Evolutionary conservation across 108 stramenopile species (phyloP), one percentile per base, ranked within the genome.

Genomic region (Fragilaria crotonensis): DNA sequence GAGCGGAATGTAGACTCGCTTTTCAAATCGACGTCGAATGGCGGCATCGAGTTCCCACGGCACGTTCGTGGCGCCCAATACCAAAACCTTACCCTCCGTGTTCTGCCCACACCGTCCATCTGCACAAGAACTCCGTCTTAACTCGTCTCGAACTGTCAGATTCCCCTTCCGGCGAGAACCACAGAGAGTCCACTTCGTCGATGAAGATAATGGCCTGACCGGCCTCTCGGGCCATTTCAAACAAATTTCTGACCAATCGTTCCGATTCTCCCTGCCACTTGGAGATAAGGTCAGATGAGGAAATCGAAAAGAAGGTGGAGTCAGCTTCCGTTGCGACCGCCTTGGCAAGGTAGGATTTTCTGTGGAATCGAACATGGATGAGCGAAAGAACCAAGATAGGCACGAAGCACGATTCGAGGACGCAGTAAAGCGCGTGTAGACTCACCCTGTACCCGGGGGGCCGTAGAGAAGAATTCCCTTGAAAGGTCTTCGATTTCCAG

Each of bases 231-330:
- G 97, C 97, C 92, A 99, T 88, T 77, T 97, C 96, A 64, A 99
- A 99, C 22, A 99, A 78, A 62, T 95, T 94, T 20, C 95, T 79
- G 41, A 99, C 97, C 21, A 99, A 77, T 29, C 93, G 84, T 75
- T 99, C 97, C 7, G 79, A 80, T 77, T 99, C 99, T 48, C 99
- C 99, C 74, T 98, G 97, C 97, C 97, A 99, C 62, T 99, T 99
- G 60, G 81, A 83, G 44, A 98, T 92, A 21, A 99, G 76, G 72
- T 97, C 97, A 19, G 95, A 81, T 26, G 95, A 94, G 30, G 94
- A 95, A 17, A 99, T 93, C 29, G 94, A 84, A 62, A 99, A 98
- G 74, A 99, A 99, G 9, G 90, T 90, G 5, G 90, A 83, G 64
- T 99, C 96, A 1, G 97, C 91, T 67, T 99, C 99, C 9, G 99